Evolutionary conservation across 2,329 filamentous ascomycete genomes (phyloP), one percentile per base, ranked within the genome.

Genomic region (Rachicladosporium sp.): DNA sequence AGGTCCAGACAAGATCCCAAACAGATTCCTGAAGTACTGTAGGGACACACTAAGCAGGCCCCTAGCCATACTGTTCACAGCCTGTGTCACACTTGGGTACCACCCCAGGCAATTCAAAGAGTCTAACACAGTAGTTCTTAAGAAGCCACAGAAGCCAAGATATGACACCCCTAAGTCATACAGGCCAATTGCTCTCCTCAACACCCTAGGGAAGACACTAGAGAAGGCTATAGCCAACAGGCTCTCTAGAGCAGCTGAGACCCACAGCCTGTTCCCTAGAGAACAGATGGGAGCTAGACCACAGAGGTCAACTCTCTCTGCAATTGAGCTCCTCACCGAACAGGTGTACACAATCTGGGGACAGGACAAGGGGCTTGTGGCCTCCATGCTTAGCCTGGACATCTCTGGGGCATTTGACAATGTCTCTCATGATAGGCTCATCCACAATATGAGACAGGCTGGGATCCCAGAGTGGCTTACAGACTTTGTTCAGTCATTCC

Each of bases 381-480:
- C 46, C 11, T 57, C 50, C 19, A 42, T 61, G 9, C 50, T 59
- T 2, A 33, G 52, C 2, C 49, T 60, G 2, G 12, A 15, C 32
- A 13, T n/a, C n/a, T n/a, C n/a, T n/a, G n/a, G n/a, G n/a, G n/a
- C 54, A 12, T 61, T 58, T 38, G 40, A 48, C 37, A 46, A 62
- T 7, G 58, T 66, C 10, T 60, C 45, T 15, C 61, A 60, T 41
- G 52, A 60, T 33, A 41, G 56, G 46, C 40, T 61, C 29, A 31
- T 61, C 30, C 45, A 57, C 34, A 58, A 59, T 37, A 50, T 64
- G 32, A 50, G 48, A 45, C 45, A 45, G 30, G 41, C 53, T 46
- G 45, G 52, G 12, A 55, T 60, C 40, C 55, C 48, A 11, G 42
- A 48, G 31, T 31, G n/a, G n/a, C n/a, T n/a, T n/a, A n/a, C n/a